Evolutionary conservation across 768 basidiomycete species (phyloP).

Genomic region (Sporobolomyces phaffii): DNA sequence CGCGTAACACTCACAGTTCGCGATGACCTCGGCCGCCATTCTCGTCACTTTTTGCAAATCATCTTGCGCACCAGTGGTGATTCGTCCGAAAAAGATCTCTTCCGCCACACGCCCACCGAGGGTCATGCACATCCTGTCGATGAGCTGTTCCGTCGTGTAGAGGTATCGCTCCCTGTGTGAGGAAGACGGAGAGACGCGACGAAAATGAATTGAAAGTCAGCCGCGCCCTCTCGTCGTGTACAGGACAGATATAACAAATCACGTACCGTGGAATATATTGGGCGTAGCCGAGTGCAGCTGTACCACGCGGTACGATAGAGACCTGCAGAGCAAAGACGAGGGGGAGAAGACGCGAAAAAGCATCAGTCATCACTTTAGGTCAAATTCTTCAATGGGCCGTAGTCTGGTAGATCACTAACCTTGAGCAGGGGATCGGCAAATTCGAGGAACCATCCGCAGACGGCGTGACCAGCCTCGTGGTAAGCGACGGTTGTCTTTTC

Average conservation of each 20-base stretch:
- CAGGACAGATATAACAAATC: no score
- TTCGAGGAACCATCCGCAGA: constrained; percentile 97
- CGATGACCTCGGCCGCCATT: constrained; percentile 75
- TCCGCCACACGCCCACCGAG: constrained; percentile 95
- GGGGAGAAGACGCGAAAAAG: background rate
- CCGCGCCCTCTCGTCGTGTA: no score
- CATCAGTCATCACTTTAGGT: no score
- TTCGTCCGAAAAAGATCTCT: constrained; percentile 90
- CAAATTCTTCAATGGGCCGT: no score
- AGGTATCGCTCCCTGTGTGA: constrained; percentile 86
- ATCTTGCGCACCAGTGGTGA: constrained; percentile 97
- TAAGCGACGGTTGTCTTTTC: constrained; percentile 99
- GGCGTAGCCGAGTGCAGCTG: constrained; percentile 83
- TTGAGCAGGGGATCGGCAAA: constrained; percentile 94
- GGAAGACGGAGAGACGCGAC: no score
- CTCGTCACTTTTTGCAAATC: constrained; percentile 96
- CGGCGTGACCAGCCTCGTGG: constrained; percentile 97
- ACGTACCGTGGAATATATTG: no score
- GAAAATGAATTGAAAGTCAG: no score
- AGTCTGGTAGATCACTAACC: no score
- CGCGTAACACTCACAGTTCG: constrained; percentile 38
- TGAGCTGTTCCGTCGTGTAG: constrained; percentile 86
- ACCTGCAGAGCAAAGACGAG: constrained; percentile 71
- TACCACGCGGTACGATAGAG: constrained; percentile 85
- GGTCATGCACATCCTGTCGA: constrained; percentile 96